A percentile compares a stretch with the other conserved stretches of the same genome.
These are phyloP conservation scores for Cryphonectria nitschkei DNA, from an alignment of 2,329 filamentous ascomycete genomes.

Conservation along the genomic window DNA sequence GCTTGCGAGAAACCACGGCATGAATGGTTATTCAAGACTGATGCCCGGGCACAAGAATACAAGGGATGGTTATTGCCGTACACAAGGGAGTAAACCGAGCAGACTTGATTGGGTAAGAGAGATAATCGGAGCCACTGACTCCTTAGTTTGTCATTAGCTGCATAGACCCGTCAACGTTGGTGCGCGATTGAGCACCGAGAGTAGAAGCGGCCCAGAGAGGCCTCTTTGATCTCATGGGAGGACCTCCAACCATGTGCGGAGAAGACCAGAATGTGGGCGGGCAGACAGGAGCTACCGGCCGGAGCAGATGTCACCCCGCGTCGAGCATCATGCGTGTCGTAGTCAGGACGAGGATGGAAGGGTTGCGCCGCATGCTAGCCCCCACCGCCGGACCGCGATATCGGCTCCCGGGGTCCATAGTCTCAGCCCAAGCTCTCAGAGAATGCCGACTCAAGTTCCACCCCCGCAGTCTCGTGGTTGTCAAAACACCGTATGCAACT, in stretches of 20 bases:
- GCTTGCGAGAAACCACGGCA: not conserved
- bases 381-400: slow-evolving; percentile 2
- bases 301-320: not conserved
- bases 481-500: slow-evolving; percentile 1
- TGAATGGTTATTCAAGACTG: not conserved
- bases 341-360: not conserved
- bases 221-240: not conserved
- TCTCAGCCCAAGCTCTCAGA: not conserved
- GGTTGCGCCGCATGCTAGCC: not conserved
- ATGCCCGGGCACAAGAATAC: slow-evolving; percentile 18
- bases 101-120: slow-evolving; percentile 19
- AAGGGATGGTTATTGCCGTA: slow-evolving; percentile 21
- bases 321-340: not conserved
- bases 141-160: slow-evolving; percentile 18
- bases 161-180: not conserved
- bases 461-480: not conserved
- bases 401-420: slow-evolving; percentile 2
- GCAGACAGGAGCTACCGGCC: not conserved
- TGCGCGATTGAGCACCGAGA: slow-evolving; percentile 13
- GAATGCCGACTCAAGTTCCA: not conserved
- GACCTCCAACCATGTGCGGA: not conserved
- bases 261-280: not conserved
- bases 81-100: slow-evolving; percentile 11
- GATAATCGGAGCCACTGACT: slow-evolving; percentile 15
- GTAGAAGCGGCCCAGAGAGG: not conserved